A percentile compares a stretch with the other conserved stretches of the same genome.
These are phyloP conservation scores for Rhizomucor miehei DNA, from an alignment of 371 early-diverging fungal species.

Conservation along the genomic window DNA sequence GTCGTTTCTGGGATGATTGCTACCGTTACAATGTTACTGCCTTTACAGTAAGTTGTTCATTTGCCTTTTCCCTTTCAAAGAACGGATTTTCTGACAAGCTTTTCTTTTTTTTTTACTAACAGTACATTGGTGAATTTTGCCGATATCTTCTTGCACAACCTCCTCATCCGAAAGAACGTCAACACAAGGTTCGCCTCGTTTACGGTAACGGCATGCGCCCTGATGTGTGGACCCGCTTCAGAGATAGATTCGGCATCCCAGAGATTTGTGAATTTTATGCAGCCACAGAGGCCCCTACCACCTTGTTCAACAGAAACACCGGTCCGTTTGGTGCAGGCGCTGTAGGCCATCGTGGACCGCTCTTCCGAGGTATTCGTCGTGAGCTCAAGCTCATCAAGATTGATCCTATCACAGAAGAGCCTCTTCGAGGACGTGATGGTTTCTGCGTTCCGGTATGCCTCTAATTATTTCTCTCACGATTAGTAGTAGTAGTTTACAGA, in stretches of 20 bases:
- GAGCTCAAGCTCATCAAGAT: constrained; percentile 33
- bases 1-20: constrained; percentile 51
- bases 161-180: constrained; percentile 42
- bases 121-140: constrained; percentile 73
- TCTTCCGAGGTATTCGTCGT: constrained; percentile 20
- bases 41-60: constrained; percentile 27
- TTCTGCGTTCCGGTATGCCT: constrained; percentile 41
- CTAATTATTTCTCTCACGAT: too few species aligned
- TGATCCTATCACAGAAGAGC: constrained; percentile 39
- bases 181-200: constrained; percentile 48
- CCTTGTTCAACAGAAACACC: constrained; percentile 48
- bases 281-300: constrained; percentile 25
- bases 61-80: too few species aligned
- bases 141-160: constrained; percentile 60
- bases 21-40: constrained; percentile 32
- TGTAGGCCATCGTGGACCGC: constrained; percentile 45
- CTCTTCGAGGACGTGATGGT: constrained; percentile 30
- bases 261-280: constrained; percentile 58
- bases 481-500: too few species aligned
- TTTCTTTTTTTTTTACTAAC: background rate
- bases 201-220: constrained; percentile 73
- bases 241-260: constrained; percentile 47
- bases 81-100: too few species aligned
- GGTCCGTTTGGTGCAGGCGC: constrained; percentile 50
- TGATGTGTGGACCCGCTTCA: constrained; percentile 66